A percentile compares a stretch with the other conserved stretches of the same genome.
Evolutionary conservation across 805 yeast genomes (phyloP).

Genomic region (Cyberlindnera americana): DNA sequence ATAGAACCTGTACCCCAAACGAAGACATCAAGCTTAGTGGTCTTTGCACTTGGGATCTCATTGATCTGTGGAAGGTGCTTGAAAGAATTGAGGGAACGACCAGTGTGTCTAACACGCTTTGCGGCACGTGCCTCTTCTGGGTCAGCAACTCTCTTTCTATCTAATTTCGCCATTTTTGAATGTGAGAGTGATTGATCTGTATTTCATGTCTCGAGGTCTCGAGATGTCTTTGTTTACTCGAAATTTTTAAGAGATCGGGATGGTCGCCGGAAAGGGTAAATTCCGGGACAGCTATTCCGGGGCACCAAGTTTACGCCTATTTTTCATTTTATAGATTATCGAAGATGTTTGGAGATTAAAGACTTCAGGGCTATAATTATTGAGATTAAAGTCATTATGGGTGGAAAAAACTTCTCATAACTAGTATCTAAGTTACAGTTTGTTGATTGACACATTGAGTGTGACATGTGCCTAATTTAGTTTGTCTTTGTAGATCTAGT

Average conservation of each 20-base stretch:
- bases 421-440: no score
- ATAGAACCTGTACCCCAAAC: conserved; percentile 97
- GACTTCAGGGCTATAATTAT: no score
- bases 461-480: no score
- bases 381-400: no score
- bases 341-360: not conserved
- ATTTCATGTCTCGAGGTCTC: not conserved
- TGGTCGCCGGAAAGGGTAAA: not conserved
- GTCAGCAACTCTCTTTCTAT: conserved; percentile 27
- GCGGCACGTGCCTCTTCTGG: conserved; percentile 13
- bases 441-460: no score
- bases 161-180: conserved; percentile 23
- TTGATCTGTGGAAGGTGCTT: conserved; percentile 27
- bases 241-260: conserved; percentile 1
- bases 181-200: not conserved
- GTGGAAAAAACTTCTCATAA: no score
- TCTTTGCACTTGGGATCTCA: conserved; percentile 22
- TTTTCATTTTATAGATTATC: no score
- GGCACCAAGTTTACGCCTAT: not conserved
- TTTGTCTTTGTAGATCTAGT: no score
- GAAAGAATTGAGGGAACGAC: conserved; percentile 28
- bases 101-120: conserved; percentile 27
- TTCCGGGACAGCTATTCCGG: not conserved
- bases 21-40: conserved; percentile 60
- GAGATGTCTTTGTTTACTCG: conserved; percentile 4